Base-by-base conservation (phyloP, 2,329 filamentous ascomycete genomes). In the Colletotrichum salicis region DNA sequence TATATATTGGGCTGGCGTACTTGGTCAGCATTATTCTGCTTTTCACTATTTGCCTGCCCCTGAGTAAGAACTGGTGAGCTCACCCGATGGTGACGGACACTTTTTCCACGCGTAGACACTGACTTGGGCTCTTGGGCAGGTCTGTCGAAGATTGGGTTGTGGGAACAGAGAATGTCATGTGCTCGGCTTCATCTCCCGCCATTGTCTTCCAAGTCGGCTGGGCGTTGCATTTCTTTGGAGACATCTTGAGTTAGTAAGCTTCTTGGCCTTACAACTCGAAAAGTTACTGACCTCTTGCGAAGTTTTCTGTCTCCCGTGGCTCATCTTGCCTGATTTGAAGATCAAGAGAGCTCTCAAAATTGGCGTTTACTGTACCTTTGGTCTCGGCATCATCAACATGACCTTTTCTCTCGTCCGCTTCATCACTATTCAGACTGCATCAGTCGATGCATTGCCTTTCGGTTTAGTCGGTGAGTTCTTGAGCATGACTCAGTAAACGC, bases 311-410 rank as follows among this genome's bases (percentile, higher is more conserved):
- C 58, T 71, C 2, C 69, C 69, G 0, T 71, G 69, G 69, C 54
- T 69, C 5, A 71, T 71, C 2, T 24, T 71, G 6, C 59, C 69
- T 7, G 59, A 71, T 33, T 54, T 71, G 52, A 71, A 71, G 33
- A 69, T 71, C 54, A 71, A 22, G 31, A 58, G 13, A n/a, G 33
- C 54, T 2, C 45, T 71, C 4, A 71, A 71, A 12, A 60, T 71
- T 3, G 65, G 69, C 31, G 69, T 71, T 15, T 71, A 71, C 4
- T 71, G 64, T 27, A 71, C 69, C 4, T 71, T 71, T 22, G 69
- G 64, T 11, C 65, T 71, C 2, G 69, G 69, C 11, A 54, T 71
- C n/a, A 71, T 71, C 59, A 71, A 71, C 35, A 69, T 71, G 59
- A 69, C 65, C 2, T 71, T 71, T 29, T 71, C 69, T 5, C 59